Evolutionary conservation across 225 moss, liverwort and hornwort species (phyloP), one percentile per base, ranked within the genome.

Genomic region (Takakia lepidozioides): DNA sequence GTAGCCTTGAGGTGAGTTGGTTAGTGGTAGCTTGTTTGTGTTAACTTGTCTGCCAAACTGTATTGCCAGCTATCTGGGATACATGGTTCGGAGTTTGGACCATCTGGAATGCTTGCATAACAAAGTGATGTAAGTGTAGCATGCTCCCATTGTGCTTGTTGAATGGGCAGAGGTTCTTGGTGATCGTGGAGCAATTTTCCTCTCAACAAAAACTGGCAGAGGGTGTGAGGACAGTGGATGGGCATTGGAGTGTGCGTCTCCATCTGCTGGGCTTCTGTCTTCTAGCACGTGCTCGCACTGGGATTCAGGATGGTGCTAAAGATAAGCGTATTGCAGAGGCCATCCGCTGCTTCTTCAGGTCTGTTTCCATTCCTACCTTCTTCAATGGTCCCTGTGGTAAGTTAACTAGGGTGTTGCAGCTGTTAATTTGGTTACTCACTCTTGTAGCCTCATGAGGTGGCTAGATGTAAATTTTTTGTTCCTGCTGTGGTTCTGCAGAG

Each of bases 181-280:
- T 51, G 28, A 74, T 85, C 14, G 67, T 84, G 9, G 91, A 98
- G 42, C 98, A 83, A 29, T 87, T 87, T 43, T 77, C 85, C 20
- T 66, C 67, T 24, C 85, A 76, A 51, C 87, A 98, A 75, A 77
- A 72, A 50, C 83, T 98, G 52, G 77, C 80, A 16, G 75, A 83
- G 59, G 81, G 78, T 46, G 61, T 81, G 27, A 71, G 66, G 60
- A 83, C 82, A 67, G 62, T 77, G 17, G 84, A 91, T 57, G 85
- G 84, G 10, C 86, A 82, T 46, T 98, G 91, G 98, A 85, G 91
- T 67, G 98, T 87, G 38, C 80, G 98, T 21, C 64, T 91, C 43
- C 98, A 91, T 59, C 61, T 98, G 10, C 71, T 91, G 7, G 98
- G 98, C 22, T 86, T 98, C 62, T 91, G 98, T 63, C 54, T 91